Percentiles rank a stretch among this genome's conserved stretches.
Evolutionary conservation across 2,329 filamentous ascomycete species (phyloP).

Genomic region (Colletotrichum sidae): DNA sequence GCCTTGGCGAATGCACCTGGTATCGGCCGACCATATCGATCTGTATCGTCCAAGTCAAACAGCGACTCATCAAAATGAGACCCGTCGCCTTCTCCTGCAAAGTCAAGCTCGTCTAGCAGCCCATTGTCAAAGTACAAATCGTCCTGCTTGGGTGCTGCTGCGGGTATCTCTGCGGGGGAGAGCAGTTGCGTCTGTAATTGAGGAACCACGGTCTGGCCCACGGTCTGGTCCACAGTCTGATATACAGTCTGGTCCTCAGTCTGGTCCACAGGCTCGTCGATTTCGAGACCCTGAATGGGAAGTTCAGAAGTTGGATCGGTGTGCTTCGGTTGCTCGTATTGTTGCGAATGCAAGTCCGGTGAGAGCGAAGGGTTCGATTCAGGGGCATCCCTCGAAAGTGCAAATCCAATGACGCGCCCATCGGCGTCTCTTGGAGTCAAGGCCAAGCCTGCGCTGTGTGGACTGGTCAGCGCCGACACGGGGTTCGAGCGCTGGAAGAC

Average conservation of each 20-base stretch:
- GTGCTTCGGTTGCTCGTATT: conserved; percentile 22
- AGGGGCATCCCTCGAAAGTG: conserved; percentile 61
- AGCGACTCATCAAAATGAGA: conserved; percentile 77
- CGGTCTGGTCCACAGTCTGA: not conserved
- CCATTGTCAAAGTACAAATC: conserved; percentile 80
- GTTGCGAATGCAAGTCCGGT: conserved; percentile 19
- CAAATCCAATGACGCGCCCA: conserved; percentile 68
- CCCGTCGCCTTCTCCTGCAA: conserved; percentile 64
- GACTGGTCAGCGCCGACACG: conserved; percentile 62
- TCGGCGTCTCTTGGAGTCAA: conserved; percentile 66
- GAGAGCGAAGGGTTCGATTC: conserved; percentile 38
- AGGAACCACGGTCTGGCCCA: conserved; percentile 31
- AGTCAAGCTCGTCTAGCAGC: conserved; percentile 56
- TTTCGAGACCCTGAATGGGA: conserved; percentile 55
- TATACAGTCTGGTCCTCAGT: too few relatives aligned
- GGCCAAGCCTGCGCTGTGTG: conserved; percentile 58
- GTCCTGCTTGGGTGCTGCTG: conserved; percentile 48
- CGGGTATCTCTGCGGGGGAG: conserved; percentile 25
- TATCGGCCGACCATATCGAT: conserved; percentile 70
- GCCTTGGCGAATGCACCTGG: conserved; percentile 68
- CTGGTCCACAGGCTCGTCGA: conserved; percentile 20
- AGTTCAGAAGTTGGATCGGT: conserved; percentile 49
- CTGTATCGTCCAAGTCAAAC: conserved; percentile 76
- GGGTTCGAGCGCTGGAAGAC: conserved; percentile 67
- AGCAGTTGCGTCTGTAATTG: conserved; percentile 41